These are phyloP conservation scores for Voacanga thouarsii DNA, from an alignment of 257 asterid genomes.

Conservation along the genomic window DNA sequence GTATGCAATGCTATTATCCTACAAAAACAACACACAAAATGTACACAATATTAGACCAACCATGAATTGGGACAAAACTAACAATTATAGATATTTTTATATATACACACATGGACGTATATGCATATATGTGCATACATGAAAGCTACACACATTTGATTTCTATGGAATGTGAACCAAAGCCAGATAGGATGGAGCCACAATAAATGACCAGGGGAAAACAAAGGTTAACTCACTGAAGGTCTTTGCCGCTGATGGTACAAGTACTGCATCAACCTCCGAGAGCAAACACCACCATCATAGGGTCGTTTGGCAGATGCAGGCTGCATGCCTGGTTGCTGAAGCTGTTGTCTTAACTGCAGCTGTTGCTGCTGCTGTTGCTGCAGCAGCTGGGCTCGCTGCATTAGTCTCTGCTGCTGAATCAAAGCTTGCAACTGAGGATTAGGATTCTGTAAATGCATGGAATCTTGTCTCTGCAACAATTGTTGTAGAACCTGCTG, in stretches of 20 bases:
- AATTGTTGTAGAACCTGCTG: slow-evolving; percentile 86
- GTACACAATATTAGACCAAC: background rate
- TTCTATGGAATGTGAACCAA: background rate
- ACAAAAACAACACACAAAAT: background rate
- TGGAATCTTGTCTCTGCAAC: slow-evolving; percentile 72
- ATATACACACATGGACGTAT: too few relatives aligned
- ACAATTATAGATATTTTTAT: background rate
- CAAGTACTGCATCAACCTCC: slow-evolving; percentile 88
- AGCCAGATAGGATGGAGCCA: background rate
- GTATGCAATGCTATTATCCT: slow-evolving; percentile 91
- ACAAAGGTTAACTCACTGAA: slow-evolving; percentile 54
- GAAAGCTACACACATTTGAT: background rate
- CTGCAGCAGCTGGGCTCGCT: slow-evolving; percentile 78
- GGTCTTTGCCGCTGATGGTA: slow-evolving; percentile 96
- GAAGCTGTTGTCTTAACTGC: slow-evolving; percentile 70
- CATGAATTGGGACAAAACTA: background rate
- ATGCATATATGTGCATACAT: background rate
- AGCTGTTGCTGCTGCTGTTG: slow-evolving; percentile 73
- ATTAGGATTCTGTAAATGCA: slow-evolving; percentile 65
- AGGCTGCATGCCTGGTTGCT: slow-evolving; percentile 70
- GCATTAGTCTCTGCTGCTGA: slow-evolving; percentile 81
- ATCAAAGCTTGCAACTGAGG: slow-evolving; percentile 78
- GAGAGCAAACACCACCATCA: slow-evolving; percentile 90
- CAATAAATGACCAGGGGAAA: background rate
- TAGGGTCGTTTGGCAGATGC: slow-evolving; percentile 69